Base-by-base conservation (phyloP, 192 early-diverging fungal genomes). In the Gryganskiella cystojenkinii region DNA sequence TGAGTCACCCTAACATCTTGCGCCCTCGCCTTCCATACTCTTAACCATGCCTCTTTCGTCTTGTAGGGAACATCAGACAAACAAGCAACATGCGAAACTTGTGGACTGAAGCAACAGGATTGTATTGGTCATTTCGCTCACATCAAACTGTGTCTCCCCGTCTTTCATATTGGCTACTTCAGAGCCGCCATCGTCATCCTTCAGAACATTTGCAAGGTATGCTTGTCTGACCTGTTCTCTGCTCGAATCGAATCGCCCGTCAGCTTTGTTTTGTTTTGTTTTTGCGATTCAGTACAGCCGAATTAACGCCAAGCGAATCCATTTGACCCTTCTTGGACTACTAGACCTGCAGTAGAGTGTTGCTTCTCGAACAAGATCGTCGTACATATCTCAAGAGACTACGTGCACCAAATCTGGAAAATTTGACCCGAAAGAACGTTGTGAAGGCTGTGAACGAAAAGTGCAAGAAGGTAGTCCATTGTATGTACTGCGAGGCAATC, bases 111-210 rank as follows among this genome's bases (percentile, higher is more conserved):
- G 61, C 85, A 94, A 71, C 84, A 92, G 71, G 94, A 97, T 52
- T 99, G 98, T 81, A 90, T 95, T 24, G 98, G 98, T 34, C 98
- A 99, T 85, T 99, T 91, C 86, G 98, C 97, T 19, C 93, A 95
- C 66, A 86, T 99, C 33, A 91, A 94, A 52, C 86, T 99, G 10
- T 92, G 91, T 43, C 82, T 99, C 51, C 98, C 98, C 6, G 94
- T 99, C 22, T 99, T 99, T 75, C 98, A 99, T 50, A 95, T 96
- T 86, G 98, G 98, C 49, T 99, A 96, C 82, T 99, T 99, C 78
- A 92, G 94, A 68, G 85, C 90, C 43, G 92, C 92, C 56, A 87
- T 96, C 43, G 89, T 85, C 22, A 95, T 98, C 57, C 81, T 99
- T 35, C 97, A 99, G 84, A 91, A 95, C 53, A 98, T 98, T 59